Evolutionary conservation across 257 asterid genomes (phyloP), one percentile per base, ranked within the genome.

Genomic region (Solanum boliviense): DNA sequence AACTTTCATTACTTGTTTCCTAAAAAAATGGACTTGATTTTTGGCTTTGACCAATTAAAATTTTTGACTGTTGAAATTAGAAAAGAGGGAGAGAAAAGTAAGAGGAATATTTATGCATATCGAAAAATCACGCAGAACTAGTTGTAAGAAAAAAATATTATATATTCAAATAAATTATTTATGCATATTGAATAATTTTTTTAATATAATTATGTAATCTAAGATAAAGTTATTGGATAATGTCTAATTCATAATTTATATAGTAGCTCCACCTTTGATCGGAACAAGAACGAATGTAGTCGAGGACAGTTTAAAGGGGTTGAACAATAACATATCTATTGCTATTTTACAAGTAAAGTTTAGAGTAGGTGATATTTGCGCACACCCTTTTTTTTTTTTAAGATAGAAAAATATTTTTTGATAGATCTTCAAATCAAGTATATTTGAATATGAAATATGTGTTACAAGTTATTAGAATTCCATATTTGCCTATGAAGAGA

Each of bases 291-390:
- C 0, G 0, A 2, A 56, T 7, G 11, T 18, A 56, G 5, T 56
- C 0, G 65, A 56, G 65, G 5, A 18, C 0, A 52, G 0, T 52
- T 52, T 52, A 16, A 16, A 52, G 23, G 4, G 0, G 23, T 16
- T 2, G 4, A 52, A 16, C 11, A 56, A 56, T 3, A 56, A 56
- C 1, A 18, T 56, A 56, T 56, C 5, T 56, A 56, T 0, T 56
- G 10, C 4, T 0, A 56, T 56, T 56, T 7, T 20, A 56, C 1
- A 56, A 56, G 11, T 56, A 2, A 4, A 56, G 65, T 56, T 56
- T 18, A 1, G 11, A 56, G 9, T 18, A 56, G 1, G 4, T 7
- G 65, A 56, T 56, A 2, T 18, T 0, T 56, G 0, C 1, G 2
- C 25, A 18, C 65, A 56, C 25, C 4, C 1, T 13, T 1, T 46